Evolutionary conservation across 768 basidiomycete genomes (phyloP).

Genomic region (Serendipita sp.): DNA sequence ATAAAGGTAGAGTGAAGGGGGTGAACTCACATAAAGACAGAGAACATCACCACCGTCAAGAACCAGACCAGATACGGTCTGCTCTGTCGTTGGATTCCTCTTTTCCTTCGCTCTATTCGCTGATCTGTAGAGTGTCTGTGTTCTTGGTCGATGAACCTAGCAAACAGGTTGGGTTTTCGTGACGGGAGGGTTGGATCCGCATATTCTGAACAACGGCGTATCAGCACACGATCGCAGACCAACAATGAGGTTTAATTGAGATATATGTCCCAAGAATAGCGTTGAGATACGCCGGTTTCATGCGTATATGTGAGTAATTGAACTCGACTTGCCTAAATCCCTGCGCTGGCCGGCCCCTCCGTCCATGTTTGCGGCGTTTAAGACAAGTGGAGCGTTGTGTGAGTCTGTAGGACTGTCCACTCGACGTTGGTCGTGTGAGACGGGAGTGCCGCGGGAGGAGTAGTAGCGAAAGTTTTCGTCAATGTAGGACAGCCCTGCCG

Average conservation of each 20-base stretch:
- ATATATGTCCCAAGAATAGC: background rate
- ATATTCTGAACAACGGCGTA: constrained; percentile 33
- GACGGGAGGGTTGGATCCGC: constrained; percentile 31
- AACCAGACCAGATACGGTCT: constrained; percentile 45
- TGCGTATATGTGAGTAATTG: background rate
- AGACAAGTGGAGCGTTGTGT: constrained; percentile 28
- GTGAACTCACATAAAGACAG: constrained; percentile 17
- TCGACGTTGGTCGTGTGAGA: constrained; percentile 8
- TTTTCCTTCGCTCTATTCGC: constrained; percentile 74
- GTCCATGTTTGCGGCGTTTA: constrained; percentile 26
- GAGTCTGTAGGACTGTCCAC: constrained; percentile 11
- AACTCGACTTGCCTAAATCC: constrained; percentile 31
- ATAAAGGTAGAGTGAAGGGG: background rate
- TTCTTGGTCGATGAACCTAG: constrained; percentile 8
- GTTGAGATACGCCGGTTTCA: background rate
- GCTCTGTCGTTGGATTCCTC: constrained; percentile 68
- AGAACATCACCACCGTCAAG: constrained; percentile 21
- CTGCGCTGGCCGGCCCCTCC: constrained; percentile 28
- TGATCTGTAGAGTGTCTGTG: constrained; percentile 47
- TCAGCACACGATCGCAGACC: background rate
- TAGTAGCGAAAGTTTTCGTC: constrained; percentile 14
- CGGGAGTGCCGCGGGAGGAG: constrained; percentile 11
- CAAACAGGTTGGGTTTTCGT: constrained; percentile 30
- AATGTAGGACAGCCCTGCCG: constrained; percentile 12
- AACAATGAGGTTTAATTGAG: background rate